Conservation (phyloP, 129 eudicot genomes). For the Flaveria bidentis region DNA sequence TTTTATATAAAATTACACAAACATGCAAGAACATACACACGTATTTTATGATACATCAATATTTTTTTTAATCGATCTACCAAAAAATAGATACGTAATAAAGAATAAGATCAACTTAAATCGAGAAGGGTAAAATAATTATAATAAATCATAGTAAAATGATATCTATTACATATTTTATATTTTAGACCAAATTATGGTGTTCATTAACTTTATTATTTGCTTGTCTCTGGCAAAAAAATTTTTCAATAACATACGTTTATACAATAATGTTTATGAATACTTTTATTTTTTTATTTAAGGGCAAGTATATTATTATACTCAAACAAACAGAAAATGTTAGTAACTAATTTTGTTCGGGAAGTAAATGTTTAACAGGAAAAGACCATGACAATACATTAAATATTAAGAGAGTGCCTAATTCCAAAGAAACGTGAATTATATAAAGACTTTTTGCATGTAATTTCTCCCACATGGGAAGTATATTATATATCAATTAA, state of each 20-base stretch:
- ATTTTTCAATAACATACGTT: not conserved
- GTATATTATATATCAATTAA: not conserved
- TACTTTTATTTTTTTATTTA: not conserved
- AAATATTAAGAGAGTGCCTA: conserved; percentile 18
- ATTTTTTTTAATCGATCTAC: too few species aligned
- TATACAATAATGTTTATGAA: not conserved
- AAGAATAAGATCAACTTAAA: too few species aligned
- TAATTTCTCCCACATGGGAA: not conserved
- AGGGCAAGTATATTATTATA: not conserved
- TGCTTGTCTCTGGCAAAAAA: too few species aligned
- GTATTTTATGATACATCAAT: too few species aligned
- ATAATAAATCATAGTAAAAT: too few species aligned
- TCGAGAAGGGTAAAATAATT: too few species aligned
- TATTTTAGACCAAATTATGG: too few species aligned
- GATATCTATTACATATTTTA: too few species aligned
- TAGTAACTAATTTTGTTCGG: not conserved
- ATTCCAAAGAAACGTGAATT: conserved; percentile 8
- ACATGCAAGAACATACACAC: too few species aligned
- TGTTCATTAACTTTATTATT: too few species aligned
- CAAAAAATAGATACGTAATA: too few species aligned
- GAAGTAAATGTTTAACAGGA: not conserved
- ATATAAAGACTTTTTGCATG: conserved; percentile 3
- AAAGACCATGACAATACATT: not conserved
- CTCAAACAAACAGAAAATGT: conserved; percentile 19
- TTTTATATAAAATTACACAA: too few species aligned